Evolutionary conservation across 1,284 basidiomycete species (phyloP).

Genomic region (Amylostereum areolatum): DNA sequence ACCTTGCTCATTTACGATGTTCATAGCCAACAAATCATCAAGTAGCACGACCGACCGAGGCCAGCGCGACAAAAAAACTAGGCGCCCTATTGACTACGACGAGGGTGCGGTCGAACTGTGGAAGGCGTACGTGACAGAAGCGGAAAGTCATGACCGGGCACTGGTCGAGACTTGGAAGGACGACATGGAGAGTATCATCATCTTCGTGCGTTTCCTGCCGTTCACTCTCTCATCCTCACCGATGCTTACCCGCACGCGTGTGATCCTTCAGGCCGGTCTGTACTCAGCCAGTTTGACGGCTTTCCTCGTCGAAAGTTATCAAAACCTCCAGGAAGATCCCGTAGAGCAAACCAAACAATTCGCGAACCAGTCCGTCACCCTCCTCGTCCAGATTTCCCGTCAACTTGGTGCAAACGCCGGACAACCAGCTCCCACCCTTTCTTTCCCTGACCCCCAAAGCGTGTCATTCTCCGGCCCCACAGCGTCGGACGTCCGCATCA

Average conservation of each 20-base stretch:
- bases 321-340: neutral
- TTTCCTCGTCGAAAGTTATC: neutral
- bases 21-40: too few species aligned
- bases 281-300: neutral
- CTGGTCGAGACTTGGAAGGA: too few species aligned
- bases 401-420: neutral
- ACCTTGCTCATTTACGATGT: too few species aligned
- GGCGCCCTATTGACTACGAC: slow-evolving; percentile 16
- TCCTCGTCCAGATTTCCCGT: neutral
- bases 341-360: neutral
- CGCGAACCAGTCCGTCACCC: neutral
- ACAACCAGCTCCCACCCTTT: too few species aligned
- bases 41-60: too few species aligned
- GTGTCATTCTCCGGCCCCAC: too few species aligned
- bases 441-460: too few species aligned
- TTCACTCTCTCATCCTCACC: too few species aligned
- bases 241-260: too few species aligned
- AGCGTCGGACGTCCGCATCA: slow-evolving; percentile 6
- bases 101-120: slow-evolving; percentile 10
- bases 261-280: neutral
- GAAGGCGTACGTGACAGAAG: slow-evolving; percentile 7
- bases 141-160: too few species aligned
- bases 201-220: slow-evolving; percentile 8
- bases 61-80: too few species aligned
- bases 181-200: slow-evolving; percentile 5